Evolutionary conservation across 177 flowering plant species (phyloP).

Genomic region (Telopea speciosissima): DNA sequence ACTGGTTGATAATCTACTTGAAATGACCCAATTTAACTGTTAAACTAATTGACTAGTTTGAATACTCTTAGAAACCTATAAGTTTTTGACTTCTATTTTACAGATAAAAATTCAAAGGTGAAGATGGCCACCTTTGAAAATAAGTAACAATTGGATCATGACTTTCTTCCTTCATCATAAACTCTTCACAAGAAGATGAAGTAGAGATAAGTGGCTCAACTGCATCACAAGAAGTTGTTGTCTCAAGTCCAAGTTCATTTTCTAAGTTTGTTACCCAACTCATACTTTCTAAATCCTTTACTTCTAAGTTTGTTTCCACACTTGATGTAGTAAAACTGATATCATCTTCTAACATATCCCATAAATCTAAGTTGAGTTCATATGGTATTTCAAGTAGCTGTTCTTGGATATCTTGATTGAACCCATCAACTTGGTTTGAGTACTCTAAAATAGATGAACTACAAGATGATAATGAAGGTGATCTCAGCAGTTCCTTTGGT

Average conservation of each 20-base stretch:
- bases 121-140: conserved; percentile 7
- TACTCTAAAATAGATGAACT: not conserved
- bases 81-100: not conserved
- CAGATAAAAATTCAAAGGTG: not conserved
- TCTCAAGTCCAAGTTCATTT: conserved; percentile 24
- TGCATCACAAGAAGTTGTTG: not conserved
- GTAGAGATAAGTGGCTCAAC: not conserved
- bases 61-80: no score
- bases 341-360: conserved; percentile 21
- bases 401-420: not conserved
- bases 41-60: no score
- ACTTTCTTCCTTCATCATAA: not conserved
- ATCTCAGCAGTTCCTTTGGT: not conserved
- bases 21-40: no score
- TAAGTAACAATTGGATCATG: conserved; percentile 10
- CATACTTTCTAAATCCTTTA: conserved; percentile 11
- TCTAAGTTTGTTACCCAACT: conserved; percentile 27
- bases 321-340: not conserved
- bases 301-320: not conserved
- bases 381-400: conserved; percentile 21
- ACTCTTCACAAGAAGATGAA: not conserved
- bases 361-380: conserved; percentile 19
- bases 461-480: conserved; percentile 4
- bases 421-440: not conserved
- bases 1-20: no score